Evolutionary conservation across 148 eudicot species (phyloP).

Genomic region (Heliamphora exappendiculata): DNA sequence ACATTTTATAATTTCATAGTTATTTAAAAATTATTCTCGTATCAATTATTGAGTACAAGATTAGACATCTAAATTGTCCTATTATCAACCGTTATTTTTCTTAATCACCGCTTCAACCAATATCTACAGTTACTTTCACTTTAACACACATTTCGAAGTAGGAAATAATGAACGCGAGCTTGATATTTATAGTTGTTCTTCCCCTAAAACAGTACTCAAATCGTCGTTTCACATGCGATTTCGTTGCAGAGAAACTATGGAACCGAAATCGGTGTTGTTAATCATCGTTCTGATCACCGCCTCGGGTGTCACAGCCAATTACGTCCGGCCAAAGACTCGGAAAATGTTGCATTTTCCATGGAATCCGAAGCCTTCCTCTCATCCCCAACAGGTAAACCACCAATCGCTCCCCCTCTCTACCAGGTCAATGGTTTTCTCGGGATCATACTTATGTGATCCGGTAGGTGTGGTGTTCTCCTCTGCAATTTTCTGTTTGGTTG

Average conservation of each 20-base stretch:
- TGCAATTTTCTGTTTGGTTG: background rate
- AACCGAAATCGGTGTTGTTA: background rate
- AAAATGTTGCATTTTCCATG: conserved; percentile 45
- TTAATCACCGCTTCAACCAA: too few species aligned
- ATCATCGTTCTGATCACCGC: conserved; percentile 2
- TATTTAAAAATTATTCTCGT: too few species aligned
- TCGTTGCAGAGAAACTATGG: conserved; percentile 8
- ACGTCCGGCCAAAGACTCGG: conserved; percentile 68
- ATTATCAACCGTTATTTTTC: too few species aligned
- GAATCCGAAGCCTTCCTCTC: conserved; percentile 32
- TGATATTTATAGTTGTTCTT: too few species aligned
- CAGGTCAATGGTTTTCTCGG: background rate
- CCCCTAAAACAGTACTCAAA: background rate
- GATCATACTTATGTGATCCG: too few species aligned
- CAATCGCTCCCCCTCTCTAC: background rate
- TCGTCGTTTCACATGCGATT: background rate
- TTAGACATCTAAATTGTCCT: too few species aligned
- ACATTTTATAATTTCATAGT: too few species aligned
- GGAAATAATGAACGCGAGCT: too few species aligned
- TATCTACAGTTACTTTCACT: too few species aligned
- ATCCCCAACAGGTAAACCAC: conserved; percentile 64
- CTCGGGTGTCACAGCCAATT: conserved; percentile 23
- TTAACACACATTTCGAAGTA: too few species aligned
- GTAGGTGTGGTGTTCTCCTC: too few species aligned
- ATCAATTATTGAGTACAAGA: too few species aligned